Evolutionary conservation across 1,284 basidiomycete species (phyloP).

Genomic region (Rhodotorula sp.): DNA sequence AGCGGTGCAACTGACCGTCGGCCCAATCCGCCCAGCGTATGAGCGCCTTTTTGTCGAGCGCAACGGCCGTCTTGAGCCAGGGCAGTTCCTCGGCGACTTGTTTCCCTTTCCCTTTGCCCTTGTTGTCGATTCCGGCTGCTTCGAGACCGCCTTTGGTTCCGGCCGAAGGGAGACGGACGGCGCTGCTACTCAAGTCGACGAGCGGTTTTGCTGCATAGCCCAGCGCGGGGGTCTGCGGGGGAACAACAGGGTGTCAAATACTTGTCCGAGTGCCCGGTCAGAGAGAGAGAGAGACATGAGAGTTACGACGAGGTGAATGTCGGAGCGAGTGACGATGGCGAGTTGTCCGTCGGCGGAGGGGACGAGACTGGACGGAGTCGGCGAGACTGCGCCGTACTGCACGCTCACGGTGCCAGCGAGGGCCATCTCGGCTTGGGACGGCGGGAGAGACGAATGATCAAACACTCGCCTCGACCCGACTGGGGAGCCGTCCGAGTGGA

Average conservation of each 20-base stretch:
- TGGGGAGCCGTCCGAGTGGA: too few species aligned
- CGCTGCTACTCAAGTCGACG: not conserved
- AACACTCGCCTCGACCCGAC: not conserved
- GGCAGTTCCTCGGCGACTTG: conserved; percentile 9
- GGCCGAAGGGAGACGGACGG: not conserved
- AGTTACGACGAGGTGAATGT: conserved; percentile 31
- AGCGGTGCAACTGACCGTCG: conserved; percentile 15
- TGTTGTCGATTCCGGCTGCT: not conserved
- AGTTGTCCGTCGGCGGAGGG: conserved; percentile 26
- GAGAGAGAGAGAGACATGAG: too few species aligned
- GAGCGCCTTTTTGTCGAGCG: conserved; percentile 21
- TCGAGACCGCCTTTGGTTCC: not conserved
- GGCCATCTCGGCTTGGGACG: too few species aligned
- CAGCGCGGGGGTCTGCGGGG: conserved; percentile 11
- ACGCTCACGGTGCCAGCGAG: conserved; percentile 7
- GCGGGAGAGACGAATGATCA: too few species aligned
- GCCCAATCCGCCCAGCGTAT: conserved; percentile 32
- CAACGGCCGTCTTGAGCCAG: conserved; percentile 8
- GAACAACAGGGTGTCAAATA: not conserved
- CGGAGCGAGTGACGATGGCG: conserved; percentile 21
- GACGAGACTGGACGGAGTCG: not conserved
- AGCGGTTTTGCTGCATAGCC: not conserved
- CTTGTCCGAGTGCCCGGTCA: too few species aligned
- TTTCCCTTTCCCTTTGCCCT: conserved; percentile 11
- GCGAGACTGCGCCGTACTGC: conserved; percentile 4